Evolutionary conservation across 768 basidiomycete genomes (phyloP).

Genomic region (Hygrocybe coccinea): DNA sequence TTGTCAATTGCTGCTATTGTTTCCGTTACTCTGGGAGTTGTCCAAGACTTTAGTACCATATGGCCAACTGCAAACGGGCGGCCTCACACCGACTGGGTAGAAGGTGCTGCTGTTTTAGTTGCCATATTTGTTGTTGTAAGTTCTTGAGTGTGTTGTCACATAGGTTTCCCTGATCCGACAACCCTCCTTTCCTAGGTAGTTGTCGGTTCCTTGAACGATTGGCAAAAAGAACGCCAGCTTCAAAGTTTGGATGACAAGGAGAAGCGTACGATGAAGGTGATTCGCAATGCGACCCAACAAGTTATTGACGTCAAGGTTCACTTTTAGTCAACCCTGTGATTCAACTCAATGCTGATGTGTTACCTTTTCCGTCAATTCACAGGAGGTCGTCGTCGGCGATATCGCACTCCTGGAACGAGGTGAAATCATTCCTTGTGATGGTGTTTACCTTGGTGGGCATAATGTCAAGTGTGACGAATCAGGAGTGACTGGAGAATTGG

Average conservation of each 20-base stretch:
- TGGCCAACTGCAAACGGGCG: too few species aligned
- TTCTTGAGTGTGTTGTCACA: conserved; percentile 27
- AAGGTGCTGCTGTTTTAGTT: conserved; percentile 79
- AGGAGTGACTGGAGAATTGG: conserved; percentile 93
- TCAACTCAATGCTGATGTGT: too few species aligned
- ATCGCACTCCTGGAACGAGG: conserved; percentile 89
- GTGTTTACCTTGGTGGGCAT: conserved; percentile 87
- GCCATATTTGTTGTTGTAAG: conserved; percentile 74
- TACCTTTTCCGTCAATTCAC: conserved; percentile 19
- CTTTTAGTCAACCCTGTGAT: conserved; percentile 11
- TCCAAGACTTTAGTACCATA: conserved; percentile 84
- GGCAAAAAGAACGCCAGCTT: conserved; percentile 98
- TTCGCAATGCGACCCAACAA: conserved; percentile 64
- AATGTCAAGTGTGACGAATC: conserved; percentile 95
- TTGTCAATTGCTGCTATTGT: conserved; percentile 89
- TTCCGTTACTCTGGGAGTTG: conserved; percentile 88
- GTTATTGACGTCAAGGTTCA: conserved; percentile 76
- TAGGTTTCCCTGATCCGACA: not conserved
- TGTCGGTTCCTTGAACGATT: conserved; percentile 94
- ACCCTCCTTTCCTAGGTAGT: conserved; percentile 47
- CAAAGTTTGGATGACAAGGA: conserved; percentile 87
- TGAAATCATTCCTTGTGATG: conserved; percentile 94
- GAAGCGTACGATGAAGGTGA: conserved; percentile 81
- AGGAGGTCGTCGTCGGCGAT: conserved; percentile 94
- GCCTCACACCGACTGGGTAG: too few species aligned